Evolutionary conservation across 1,139 yeast species (phyloP).

Genomic region (Wickerhamomyces sp.): DNA sequence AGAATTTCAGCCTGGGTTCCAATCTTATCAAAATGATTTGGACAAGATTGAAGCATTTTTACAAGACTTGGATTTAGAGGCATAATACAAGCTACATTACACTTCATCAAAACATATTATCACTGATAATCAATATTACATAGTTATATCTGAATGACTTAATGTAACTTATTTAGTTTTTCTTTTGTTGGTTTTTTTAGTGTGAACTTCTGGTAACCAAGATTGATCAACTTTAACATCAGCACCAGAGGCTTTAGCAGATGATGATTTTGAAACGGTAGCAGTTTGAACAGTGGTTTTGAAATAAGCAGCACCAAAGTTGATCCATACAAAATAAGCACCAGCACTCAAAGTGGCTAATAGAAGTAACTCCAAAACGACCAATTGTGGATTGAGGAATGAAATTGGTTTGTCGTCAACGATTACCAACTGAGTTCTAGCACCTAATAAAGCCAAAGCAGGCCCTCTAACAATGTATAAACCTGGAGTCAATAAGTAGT

Average conservation of each 20-base stretch:
- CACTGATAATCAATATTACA: too few relatives aligned
- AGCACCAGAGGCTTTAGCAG: conserved; percentile 28
- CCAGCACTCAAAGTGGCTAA: conserved; percentile 44
- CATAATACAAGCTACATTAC: conserved; percentile 23
- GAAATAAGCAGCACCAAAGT: conserved; percentile 38
- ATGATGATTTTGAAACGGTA: conserved; percentile 24
- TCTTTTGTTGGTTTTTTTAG: conserved; percentile 30
- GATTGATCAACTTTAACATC: conserved; percentile 41
- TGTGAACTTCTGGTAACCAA: conserved; percentile 55
- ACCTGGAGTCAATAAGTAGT: conserved; percentile 58
- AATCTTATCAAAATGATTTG: conserved; percentile 30
- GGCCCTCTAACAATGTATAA: conserved; percentile 49
- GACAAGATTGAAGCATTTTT: conserved; percentile 41
- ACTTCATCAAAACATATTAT: too few relatives aligned
- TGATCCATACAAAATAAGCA: conserved; percentile 43
- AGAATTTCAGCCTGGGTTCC: conserved; percentile 18
- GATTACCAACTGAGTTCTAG: conserved; percentile 52
- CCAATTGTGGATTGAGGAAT: conserved; percentile 65
- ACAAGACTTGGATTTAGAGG: conserved; percentile 39
- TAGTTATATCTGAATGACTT: too few relatives aligned
- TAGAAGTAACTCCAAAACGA: conserved; percentile 56
- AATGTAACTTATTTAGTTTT: conserved; percentile 17
- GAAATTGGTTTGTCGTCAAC: conserved; percentile 68
- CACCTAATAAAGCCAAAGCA: conserved; percentile 51
- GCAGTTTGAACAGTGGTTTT: conserved; percentile 36